Evolutionary conservation across 768 basidiomycete species (phyloP), one percentile per base, ranked within the genome.

Genomic region (Panellus pusillus): DNA sequence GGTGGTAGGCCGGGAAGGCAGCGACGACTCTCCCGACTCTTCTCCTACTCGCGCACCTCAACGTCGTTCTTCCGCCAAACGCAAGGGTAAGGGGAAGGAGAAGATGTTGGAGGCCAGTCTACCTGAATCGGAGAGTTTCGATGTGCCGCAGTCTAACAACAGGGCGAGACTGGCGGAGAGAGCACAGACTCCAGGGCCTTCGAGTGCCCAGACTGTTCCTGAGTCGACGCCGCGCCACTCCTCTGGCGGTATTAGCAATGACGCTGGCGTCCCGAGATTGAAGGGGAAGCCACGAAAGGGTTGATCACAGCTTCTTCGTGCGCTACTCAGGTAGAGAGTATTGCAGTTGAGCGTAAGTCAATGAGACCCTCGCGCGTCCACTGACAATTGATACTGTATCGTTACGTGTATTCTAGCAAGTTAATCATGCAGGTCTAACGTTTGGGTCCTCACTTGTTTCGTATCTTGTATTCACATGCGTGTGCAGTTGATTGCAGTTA

Each of bases 181-280:
- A 36, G 56, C 56, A 31, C 56, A 45, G 37, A 57, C 55, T 9
- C 55, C 50, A 3, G 55, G 50, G 19, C 55, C 55, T 5, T 42
- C 55, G 18, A 28, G 32, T 17, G 32, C 45, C n/a, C 44, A 20
- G 19, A 29, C 32, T 9, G 11, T 3, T 24, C 6, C 2, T 24
- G 24, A 24, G 3, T 24, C 32, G 15, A 11, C 14, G 7, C 27
- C 20, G 5, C 51, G 45, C 3, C 39, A 20, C 12, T 43, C 42
- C 20, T 9, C 19, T 0, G 32, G 39, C 18, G 27, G 19, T 15
- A 39, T 17, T 11, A 18, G 24, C 24, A 24, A 24, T 24, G 24
- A n/a, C 15, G 7, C 18, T n/a, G 3, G 29, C 19, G 15, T 20
- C 35, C 4, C 4, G 9, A 49, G 35, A 19, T 31, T 47, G 6